Percentiles rank a stretch among this genome's conserved stretches.
Evolutionary conservation across 192 early-diverging fungal species (phyloP).

Genomic region (Radiomyces spectabilis): DNA sequence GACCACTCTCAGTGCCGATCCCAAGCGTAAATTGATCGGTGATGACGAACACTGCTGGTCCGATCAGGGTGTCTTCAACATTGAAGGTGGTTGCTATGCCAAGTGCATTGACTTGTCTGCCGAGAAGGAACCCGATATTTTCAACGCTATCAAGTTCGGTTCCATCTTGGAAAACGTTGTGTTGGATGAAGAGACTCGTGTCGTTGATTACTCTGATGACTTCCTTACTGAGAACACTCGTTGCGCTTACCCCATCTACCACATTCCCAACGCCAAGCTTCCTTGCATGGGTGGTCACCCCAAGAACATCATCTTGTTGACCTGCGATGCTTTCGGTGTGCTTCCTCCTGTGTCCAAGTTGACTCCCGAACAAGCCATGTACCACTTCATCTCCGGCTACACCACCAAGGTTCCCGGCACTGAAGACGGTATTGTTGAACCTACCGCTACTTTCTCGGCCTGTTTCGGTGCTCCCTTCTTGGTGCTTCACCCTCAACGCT

Average conservation of each 20-base stretch:
- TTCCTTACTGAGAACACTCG: constrained; percentile 93
- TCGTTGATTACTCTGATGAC: constrained; percentile 74
- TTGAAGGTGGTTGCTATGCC: constrained; percentile 98
- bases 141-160: constrained; percentile 86
- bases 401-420: constrained; percentile 97
- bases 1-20: constrained; percentile 96
- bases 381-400: constrained; percentile 96
- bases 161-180: constrained; percentile 90
- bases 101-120: constrained; percentile 91
- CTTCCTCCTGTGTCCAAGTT: constrained; percentile 89
- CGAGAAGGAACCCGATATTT: constrained; percentile 98
- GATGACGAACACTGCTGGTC: constrained; percentile 99
- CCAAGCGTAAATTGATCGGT: constrained; percentile 84
- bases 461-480: constrained; percentile 96
- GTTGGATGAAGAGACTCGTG: constrained; percentile 60
- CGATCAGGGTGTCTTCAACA: constrained; percentile 92
- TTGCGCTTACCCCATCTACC: constrained; percentile 88
- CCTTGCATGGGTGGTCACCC: constrained; percentile 89
- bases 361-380: constrained; percentile 81
- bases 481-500: constrained; percentile 90
- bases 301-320: constrained; percentile 90
- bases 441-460: constrained; percentile 76
- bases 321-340: constrained; percentile 94
- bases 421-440: constrained; percentile 88
- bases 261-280: constrained; percentile 87